A percentile compares a stretch with the other conserved stretches of the same genome.
These are phyloP conservation scores for Pseudonitzschia multistriata DNA, from an alignment of 108 stramenopile species.

Conservation along the genomic window DNA sequence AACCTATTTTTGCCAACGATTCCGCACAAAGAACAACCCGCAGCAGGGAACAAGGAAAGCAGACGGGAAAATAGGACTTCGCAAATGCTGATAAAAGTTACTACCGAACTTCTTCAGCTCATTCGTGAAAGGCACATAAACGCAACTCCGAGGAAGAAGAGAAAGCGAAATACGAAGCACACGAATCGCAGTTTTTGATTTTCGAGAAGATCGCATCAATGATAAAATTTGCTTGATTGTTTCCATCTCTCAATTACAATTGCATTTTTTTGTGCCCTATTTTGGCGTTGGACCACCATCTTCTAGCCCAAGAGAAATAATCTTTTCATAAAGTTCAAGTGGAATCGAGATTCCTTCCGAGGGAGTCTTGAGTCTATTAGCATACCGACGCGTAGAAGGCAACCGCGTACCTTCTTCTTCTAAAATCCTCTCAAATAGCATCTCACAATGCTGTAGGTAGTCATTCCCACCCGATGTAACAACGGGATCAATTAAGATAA, in stretches of 20 bases:
- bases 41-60: neutral
- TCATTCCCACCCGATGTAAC: constrained; percentile 4
- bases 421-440: constrained; percentile 8
- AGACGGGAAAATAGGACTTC: too few relatives aligned
- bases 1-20: neutral
- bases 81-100: neutral
- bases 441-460: constrained; percentile 8
- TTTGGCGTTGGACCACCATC: neutral
- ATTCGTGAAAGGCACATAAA: neutral
- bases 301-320: neutral
- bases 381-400: constrained; percentile 2
- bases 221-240: too few relatives aligned
- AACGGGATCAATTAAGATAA: constrained; percentile 12
- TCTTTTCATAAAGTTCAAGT: neutral
- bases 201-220: too few relatives aligned
- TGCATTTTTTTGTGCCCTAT: too few relatives aligned
- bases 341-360: constrained; percentile 11
- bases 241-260: too few relatives aligned
- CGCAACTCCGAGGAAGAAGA: neutral
- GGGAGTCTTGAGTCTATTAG: constrained; percentile 3
- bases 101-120: neutral
- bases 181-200: too few relatives aligned
- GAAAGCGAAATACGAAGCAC: neutral
- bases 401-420: constrained; percentile 15
- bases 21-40: neutral